Evolutionary conservation across 2,329 filamentous ascomycete species (phyloP), one percentile per base, ranked within the genome.

Genomic region (Hypomyces perniciosus): DNA sequence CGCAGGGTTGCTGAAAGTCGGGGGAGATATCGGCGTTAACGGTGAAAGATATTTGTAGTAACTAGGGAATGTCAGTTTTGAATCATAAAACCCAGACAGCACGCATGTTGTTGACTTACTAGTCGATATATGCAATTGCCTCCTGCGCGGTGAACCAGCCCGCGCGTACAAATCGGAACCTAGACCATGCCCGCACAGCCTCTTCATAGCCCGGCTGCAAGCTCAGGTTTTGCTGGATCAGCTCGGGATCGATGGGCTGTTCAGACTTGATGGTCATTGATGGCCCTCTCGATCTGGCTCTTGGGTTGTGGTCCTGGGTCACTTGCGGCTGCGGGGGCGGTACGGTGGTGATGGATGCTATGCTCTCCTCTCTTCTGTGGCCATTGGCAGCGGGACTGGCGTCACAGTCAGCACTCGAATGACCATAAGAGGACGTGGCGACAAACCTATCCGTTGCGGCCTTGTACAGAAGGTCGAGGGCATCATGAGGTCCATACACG

Each of bases 71-170:
- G 46, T 44, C 13, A 53, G 34, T 31, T 12, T 37, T 9, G 10
- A 8, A 9, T 4, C 6, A 27, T 4, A 27, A 4, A 20, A 46
- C 12, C 8, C 13, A 34, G 10, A n/a, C 8, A 31, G 28, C 12
- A 7, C 27, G n/a, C 20, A 3, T 20, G 20, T 26, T 33, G 8
- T 13, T 4, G 28, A 71, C 82, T 62, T 77, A 88, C 85, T 97
- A 97, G 65, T 91, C 85, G 56, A 99, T 88, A 63, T 97, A 97
- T 40, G 86, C 84, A 67, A 97, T 91, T 26, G 90, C 92, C 69
- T 99, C 93, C 57, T 88, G 84, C 1, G 92, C 88, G 0, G 90
- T 95, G 66, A 99, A 93, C 92, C 92, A 97, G 8, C 93, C 93
- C 7, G 90, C 90, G 48, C 90, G 84, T n/a, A 97, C 92, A 65